Percentiles rank a stretch among this genome's conserved stretches.
Evolutionary conservation across 139 green algal genomes (phyloP).

Genomic region (Closterium sp.): DNA sequence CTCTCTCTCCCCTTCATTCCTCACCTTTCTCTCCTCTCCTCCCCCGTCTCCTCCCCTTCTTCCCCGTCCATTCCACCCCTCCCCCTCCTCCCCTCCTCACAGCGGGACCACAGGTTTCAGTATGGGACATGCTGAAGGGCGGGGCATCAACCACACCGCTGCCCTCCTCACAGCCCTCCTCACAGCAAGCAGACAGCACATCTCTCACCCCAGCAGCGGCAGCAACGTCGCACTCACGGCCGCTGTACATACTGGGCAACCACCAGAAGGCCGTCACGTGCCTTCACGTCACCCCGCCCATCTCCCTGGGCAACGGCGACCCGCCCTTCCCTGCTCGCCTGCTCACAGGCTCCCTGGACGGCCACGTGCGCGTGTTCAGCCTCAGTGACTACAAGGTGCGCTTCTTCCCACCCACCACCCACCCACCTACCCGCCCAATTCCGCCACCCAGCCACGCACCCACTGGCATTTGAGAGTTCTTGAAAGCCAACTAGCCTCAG

Average conservation of each 20-base stretch:
- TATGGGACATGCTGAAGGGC: background rate
- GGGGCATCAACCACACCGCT: background rate
- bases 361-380: constrained; percentile 65
- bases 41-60: background rate
- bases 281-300: constrained; percentile 57
- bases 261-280: constrained; percentile 94
- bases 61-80: too few relatives aligned
- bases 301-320: background rate
- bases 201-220: background rate
- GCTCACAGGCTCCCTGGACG: constrained; percentile 85
- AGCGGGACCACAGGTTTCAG: background rate
- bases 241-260: too few relatives aligned
- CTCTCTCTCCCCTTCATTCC: background rate
- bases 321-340: constrained; percentile 68
- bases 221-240: too few relatives aligned
- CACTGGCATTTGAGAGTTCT: too few relatives aligned
- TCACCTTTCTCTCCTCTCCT: background rate
- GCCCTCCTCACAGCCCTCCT: background rate
- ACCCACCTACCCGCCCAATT: too few relatives aligned
- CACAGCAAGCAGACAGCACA: background rate
- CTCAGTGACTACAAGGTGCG: background rate
- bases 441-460: too few relatives aligned
- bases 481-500: too few relatives aligned
- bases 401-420: background rate
- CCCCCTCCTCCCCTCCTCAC: background rate